These are phyloP conservation scores for Curvularia lunata DNA, from an alignment of 2,329 filamentous ascomycete species.

Conservation along the genomic window DNA sequence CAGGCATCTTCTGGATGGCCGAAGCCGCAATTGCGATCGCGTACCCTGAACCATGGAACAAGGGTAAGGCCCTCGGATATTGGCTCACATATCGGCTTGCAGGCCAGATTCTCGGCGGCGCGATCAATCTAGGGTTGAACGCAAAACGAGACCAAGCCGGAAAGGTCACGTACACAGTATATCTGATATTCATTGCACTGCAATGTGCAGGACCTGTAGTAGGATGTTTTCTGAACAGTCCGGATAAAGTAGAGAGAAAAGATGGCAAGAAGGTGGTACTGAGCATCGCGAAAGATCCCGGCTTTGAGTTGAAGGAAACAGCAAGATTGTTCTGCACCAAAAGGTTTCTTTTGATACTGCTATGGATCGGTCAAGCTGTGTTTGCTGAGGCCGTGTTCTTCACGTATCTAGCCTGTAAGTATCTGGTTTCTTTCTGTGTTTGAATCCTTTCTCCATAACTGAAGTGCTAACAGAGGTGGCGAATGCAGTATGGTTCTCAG, in stretches of 20 bases:
- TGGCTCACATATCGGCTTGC: conserved; percentile 69
- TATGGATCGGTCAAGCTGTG: conserved; percentile 73
- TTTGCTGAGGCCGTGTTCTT: conserved; percentile 76
- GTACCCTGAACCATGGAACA: conserved; percentile 69
- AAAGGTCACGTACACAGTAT: conserved; percentile 72
- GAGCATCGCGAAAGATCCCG: conserved; percentile 62
- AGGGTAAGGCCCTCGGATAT: conserved; percentile 61
- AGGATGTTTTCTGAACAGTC: conserved; percentile 66
- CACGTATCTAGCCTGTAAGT: conserved; percentile 64
- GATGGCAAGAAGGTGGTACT: conserved; percentile 69
- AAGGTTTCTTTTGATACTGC: conserved; percentile 68
- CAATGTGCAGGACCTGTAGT: conserved; percentile 71
- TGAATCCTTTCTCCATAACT: background rate
- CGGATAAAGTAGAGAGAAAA: conserved; percentile 66
- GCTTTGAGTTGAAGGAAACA: conserved; percentile 66
- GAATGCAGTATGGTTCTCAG: conserved; percentile 67
- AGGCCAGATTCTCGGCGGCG: conserved; percentile 74
- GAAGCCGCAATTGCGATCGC: conserved; percentile 75
- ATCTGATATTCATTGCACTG: conserved; percentile 72
- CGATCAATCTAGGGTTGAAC: conserved; percentile 74
- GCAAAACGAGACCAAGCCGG: conserved; percentile 63
- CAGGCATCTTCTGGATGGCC: conserved; percentile 77
- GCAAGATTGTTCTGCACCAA: conserved; percentile 65
- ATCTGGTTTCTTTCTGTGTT: background rate
- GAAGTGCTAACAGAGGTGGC: background rate